Evolutionary conservation across 225 moss, liverwort and hornwort species (phyloP).

Genomic region (Takakia lepidozioides): DNA sequence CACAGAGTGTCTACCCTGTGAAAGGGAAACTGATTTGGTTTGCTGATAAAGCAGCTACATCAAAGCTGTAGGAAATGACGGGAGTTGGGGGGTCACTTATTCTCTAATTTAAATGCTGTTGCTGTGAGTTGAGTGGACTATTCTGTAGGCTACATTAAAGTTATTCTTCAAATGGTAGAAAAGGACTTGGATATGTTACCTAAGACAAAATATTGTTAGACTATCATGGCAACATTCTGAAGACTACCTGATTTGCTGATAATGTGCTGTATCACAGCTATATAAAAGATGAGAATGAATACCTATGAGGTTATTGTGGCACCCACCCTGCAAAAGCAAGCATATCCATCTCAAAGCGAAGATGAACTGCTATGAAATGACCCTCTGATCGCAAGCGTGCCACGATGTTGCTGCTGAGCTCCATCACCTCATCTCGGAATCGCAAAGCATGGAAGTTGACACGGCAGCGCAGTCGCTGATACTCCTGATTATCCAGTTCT

Average conservation of each 20-base stretch:
- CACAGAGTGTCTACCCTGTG: slow-evolving; percentile 72
- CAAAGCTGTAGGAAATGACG: slow-evolving; percentile 29
- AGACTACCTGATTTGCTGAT: no score
- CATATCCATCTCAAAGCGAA: slow-evolving; percentile 85
- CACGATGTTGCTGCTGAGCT: slow-evolving; percentile 47
- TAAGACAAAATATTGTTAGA: no score
- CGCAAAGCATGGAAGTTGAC: slow-evolving; percentile 57
- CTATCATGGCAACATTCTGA: no score
- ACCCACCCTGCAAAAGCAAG: slow-evolving; percentile 75
- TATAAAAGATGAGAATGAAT: no score
- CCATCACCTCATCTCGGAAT: slow-evolving; percentile 46
- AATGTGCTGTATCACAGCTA: no score
- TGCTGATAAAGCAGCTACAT: slow-evolving; percentile 62
- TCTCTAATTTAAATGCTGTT: no score
- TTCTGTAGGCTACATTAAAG: no score
- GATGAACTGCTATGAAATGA: slow-evolving; percentile 57
- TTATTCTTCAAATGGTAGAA: no score
- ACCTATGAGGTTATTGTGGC: no score
- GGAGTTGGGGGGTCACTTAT: no score
- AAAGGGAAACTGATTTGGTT: slow-evolving; percentile 87
- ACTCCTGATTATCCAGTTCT: slow-evolving; percentile 68
- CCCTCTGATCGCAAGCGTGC: slow-evolving; percentile 36
- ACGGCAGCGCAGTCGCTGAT: slow-evolving; percentile 65
- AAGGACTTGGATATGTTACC: no score
- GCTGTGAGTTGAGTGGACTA: no score